These are phyloP conservation scores for Solanum chiquidenum DNA, from an alignment of 257 asterid genomes.

Conservation along the genomic window DNA sequence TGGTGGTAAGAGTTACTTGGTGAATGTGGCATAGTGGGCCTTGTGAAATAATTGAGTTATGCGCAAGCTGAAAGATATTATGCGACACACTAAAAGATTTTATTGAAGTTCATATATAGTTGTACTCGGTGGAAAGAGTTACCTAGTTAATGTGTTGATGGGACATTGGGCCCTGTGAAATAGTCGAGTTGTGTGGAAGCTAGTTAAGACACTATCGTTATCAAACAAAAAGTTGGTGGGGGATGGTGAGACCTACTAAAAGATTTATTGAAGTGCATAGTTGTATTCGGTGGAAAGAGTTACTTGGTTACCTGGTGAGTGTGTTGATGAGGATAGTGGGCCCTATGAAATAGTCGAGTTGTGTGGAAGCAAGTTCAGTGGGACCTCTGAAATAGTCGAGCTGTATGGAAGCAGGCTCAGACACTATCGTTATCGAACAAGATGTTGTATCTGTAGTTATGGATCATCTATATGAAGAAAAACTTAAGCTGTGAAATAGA, in stretches of 20 bases:
- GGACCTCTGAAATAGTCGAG: not conserved
- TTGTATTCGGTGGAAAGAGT: not conserved
- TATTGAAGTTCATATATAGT: not conserved
- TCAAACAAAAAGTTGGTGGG: not conserved
- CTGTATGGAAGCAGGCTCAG: not conserved
- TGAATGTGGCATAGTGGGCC: not conserved
- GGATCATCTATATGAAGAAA: not conserved
- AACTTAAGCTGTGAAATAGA: not conserved
- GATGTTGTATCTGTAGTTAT: not conserved
- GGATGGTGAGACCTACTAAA: not conserved
- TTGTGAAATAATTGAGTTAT: not conserved
- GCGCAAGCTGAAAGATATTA: not conserved
- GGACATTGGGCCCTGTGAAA: not conserved
- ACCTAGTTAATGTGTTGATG: not conserved
- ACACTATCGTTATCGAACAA: not conserved
- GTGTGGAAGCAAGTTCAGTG: too few species aligned
- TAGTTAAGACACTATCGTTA: not conserved
- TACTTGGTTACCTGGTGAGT: not conserved
- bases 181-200: not conserved
- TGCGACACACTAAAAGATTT: not conserved
- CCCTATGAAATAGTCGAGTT: not conserved
- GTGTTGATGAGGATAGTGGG: not conserved
- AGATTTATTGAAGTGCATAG: not conserved
- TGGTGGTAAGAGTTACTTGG: not conserved
- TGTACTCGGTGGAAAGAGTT: not conserved